Percentiles rank a stretch among this genome's conserved stretches.
Evolutionary conservation across 2,329 filamentous ascomycete species (phyloP).

Genomic region (Colletotrichum lindemuthianum): DNA sequence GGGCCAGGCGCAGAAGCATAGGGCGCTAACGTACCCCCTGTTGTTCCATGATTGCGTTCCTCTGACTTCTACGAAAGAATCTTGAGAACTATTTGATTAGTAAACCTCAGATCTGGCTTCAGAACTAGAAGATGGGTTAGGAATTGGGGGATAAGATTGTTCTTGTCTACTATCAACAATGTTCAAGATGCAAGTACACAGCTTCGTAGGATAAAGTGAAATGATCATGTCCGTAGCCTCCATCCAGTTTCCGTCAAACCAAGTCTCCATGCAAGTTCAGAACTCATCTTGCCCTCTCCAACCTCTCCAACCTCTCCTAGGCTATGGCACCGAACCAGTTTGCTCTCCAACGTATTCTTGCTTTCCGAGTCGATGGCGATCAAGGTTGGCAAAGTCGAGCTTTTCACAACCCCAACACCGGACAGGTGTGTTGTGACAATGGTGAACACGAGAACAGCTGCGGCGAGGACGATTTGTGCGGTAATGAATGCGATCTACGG

Average conservation of each 20-base stretch:
- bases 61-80: too few species aligned
- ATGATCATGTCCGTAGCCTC: neutral
- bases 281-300: neutral
- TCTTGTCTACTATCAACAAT: too few species aligned
- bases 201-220: too few species aligned
- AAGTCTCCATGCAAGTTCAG: conserved; percentile 11
- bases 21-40: too few species aligned
- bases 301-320: neutral
- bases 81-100: too few species aligned
- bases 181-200: too few species aligned
- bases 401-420: conserved; percentile 37
- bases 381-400: conserved; percentile 2
- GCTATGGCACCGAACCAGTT: neutral
- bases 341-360: conserved; percentile 1
- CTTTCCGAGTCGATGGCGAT: conserved; percentile 4
- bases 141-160: too few species aligned
- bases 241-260: conserved; percentile 11
- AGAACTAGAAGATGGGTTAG: too few species aligned
- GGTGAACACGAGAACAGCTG: conserved; percentile 24
- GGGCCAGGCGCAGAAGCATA: neutral
- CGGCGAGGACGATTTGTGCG: conserved; percentile 32
- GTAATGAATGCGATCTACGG: conserved; percentile 37
- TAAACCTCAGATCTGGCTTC: too few species aligned
- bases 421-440: conserved; percentile 22
- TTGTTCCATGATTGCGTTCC: too few species aligned